Evolutionary conservation across 345 rosid genomes (phyloP), one percentile per base, ranked within the genome.

Genomic region (Cardiospermum halicacabum): DNA sequence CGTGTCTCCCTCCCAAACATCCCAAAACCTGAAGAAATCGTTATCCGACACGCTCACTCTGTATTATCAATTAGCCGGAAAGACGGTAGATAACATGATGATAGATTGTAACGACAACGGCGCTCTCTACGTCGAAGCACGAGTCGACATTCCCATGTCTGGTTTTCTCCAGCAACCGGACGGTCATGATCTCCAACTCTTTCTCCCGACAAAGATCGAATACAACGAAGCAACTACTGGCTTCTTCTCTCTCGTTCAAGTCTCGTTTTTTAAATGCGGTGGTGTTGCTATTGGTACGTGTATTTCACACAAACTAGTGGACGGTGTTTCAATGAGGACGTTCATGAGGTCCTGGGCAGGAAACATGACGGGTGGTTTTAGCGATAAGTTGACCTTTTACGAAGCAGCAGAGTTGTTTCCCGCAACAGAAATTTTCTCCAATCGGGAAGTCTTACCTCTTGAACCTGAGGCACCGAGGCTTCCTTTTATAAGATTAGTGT

Each of bases 321-420:
- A 79, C 32, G 83, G 57, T 24, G 42, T 61, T 10, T 16, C 77
- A 0, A 7, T 56, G 1, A 36, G 48, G 3, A n/a, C 63, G 13
- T 75, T 75, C 65, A 19, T 75, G 50, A 69, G 22, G 4, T 26
- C 64, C 56, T 72, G 75, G 82, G 54, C 72, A 0, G 55, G 68
- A 4, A 11, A 8, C 12, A 4, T 55, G 18, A 65, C n/a, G n/a
- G n/a, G n/a, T n/a, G n/a, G n/a, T n/a, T n/a, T n/a, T n/a, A n/a
- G n/a, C n/a, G n/a, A n/a, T n/a, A n/a, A n/a, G n/a, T n/a, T n/a
- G n/a, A n/a, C n/a, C n/a, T n/a, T n/a, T n/a, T n/a, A n/a, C n/a
- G n/a, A n/a, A n/a, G n/a, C n/a, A n/a, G n/a, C n/a, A n/a, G n/a
- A n/a, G n/a, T n/a, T n/a, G n/a, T n/a, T n/a, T n/a, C n/a, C n/a